Conservation (phyloP, 2,329 filamentous ascomycete species). For the Scortechinia acanthostroma region DNA sequence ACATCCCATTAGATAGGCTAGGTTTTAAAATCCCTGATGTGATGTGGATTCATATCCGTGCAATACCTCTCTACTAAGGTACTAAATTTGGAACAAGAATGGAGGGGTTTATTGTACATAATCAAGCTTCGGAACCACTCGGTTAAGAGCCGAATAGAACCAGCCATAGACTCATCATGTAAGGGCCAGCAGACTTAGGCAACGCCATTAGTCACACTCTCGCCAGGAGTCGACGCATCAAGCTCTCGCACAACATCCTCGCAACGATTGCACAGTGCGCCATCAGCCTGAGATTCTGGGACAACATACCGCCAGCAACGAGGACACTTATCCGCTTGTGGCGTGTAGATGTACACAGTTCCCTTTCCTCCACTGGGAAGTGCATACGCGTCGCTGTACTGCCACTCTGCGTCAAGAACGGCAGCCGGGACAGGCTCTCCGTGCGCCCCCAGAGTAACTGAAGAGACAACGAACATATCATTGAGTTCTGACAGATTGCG, state of each 20-base stretch:
- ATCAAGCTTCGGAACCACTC: no score
- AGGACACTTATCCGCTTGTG: conserved; percentile 58
- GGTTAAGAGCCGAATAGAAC: no score
- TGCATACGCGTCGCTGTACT: not conserved
- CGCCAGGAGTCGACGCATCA: not conserved
- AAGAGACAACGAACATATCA: conserved; percentile 46
- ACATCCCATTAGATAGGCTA: no score
- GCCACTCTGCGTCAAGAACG: not conserved
- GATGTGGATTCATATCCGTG: no score
- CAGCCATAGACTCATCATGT: no score
- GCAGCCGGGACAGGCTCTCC: not conserved
- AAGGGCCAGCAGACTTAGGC: no score
- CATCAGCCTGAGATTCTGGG: conserved; percentile 18
- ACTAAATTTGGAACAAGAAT: no score
- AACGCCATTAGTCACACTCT: no score
- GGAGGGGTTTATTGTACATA: no score
- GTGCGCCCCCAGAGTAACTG: conserved; percentile 38
- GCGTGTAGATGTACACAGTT: not conserved
- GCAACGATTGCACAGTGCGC: not conserved
- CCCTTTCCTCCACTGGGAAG: not conserved
- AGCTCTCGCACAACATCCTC: not conserved
- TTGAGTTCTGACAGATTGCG: not conserved
- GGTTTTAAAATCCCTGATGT: no score
- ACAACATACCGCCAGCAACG: conserved; percentile 85
- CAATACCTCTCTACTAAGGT: no score